phyloP scores from a whole-genome alignment of 1,284 basidiomycete species.

The Rhodotorula sp. region DNA sequence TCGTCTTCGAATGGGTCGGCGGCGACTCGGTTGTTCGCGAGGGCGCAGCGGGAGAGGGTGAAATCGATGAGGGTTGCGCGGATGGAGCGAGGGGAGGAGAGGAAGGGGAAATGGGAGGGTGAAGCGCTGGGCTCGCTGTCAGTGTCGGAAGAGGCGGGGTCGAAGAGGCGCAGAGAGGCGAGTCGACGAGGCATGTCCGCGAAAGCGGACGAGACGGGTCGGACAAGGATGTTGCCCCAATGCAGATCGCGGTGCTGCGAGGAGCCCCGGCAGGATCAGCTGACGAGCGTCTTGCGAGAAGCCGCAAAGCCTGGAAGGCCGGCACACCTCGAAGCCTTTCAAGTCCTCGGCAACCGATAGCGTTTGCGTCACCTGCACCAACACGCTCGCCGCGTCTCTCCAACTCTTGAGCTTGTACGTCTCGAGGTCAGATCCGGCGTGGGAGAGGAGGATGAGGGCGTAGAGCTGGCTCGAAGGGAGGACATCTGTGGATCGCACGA shows the following conservation, averaged over 20 bases:
- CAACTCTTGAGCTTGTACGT: conserved; percentile 63
- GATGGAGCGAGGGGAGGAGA: conserved; percentile 54
- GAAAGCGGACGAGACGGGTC: conserved; percentile 49
- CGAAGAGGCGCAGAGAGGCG: neutral
- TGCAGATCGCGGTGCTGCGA: conserved; percentile 91
- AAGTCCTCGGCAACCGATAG: conserved; percentile 74
- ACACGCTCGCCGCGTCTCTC: conserved; percentile 79
- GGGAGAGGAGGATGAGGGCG: conserved; percentile 79
- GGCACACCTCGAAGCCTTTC: conserved; percentile 81
- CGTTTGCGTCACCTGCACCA: conserved; percentile 82
- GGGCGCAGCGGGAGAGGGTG: conserved; percentile 72
- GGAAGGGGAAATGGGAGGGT: neutral
- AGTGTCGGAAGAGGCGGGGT: neutral
- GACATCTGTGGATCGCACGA: conserved; percentile 56
- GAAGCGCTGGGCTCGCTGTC: neutral
- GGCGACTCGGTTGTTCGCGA: conserved; percentile 17
- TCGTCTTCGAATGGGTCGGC: conserved; percentile 48
- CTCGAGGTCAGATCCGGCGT: conserved; percentile 88
- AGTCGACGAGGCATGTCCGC: conserved; percentile 42
- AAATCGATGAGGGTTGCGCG: conserved; percentile 87
- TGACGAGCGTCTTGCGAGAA: neutral
- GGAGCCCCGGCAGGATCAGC: neutral
- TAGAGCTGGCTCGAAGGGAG: conserved; percentile 75
- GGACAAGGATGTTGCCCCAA: conserved; percentile 94
- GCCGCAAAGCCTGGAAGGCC: too few relatives aligned